These are phyloP conservation scores for Aurinia saxatilis DNA, from an alignment of 345 rosid genomes.

Conservation along the genomic window DNA sequence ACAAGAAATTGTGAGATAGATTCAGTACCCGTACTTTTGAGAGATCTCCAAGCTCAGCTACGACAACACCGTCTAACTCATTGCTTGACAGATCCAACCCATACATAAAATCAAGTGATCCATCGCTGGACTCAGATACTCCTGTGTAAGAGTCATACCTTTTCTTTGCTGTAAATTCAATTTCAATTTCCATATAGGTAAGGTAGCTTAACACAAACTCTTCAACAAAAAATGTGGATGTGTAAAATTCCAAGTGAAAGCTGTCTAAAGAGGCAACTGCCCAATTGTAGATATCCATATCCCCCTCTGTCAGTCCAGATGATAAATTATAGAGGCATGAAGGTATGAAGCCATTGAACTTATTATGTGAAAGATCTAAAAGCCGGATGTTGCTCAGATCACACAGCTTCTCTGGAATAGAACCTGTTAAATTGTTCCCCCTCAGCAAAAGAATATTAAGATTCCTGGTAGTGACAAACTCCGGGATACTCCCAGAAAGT, in stretches of 20 bases:
- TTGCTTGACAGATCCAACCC: conserved; percentile 37
- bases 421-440: background rate
- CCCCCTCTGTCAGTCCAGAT: background rate
- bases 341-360: background rate
- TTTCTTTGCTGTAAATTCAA: background rate
- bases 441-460: background rate
- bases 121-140: background rate
- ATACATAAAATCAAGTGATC: background rate
- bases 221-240: background rate
- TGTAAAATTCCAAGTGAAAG: background rate
- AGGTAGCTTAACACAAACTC: background rate
- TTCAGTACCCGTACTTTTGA: background rate
- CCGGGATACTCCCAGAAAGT: background rate
- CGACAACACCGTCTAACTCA: conserved; percentile 23
- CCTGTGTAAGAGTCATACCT: background rate
- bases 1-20: conserved; percentile 27
- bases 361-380: background rate
- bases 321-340: background rate
- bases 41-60: conserved; percentile 21
- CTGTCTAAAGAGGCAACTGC: too few species aligned
- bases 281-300: too few species aligned
- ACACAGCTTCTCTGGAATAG: background rate
- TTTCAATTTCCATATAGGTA: background rate
- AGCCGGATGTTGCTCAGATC: background rate
- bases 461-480: background rate